These are phyloP conservation scores for Neurospora cerealis DNA, from an alignment of 495 filamentous ascomycete species.

Conservation along the genomic window DNA sequence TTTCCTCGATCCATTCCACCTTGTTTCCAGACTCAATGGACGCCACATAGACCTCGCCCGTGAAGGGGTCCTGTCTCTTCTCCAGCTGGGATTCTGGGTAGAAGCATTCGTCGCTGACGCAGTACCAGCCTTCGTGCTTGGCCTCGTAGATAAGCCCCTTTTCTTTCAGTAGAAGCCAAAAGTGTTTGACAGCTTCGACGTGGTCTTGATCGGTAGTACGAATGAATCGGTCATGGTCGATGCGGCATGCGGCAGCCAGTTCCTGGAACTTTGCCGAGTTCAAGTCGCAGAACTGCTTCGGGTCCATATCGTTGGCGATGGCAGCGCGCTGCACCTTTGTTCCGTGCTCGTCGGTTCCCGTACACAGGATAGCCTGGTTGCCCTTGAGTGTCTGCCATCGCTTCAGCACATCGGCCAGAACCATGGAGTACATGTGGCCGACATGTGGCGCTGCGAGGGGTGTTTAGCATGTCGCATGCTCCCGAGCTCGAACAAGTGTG, in stretches of 20 bases:
- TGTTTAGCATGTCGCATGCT: conserved; percentile 11
- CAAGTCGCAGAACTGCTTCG: conserved; percentile 48
- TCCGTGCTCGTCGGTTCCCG: conserved; percentile 96
- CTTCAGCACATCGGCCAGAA: conserved; percentile 84
- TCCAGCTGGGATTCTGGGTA: conserved; percentile 71
- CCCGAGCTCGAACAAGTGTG: neutral
- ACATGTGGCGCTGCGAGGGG: conserved; percentile 67
- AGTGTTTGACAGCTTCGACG: conserved; percentile 76
- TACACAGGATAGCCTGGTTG: conserved; percentile 59
- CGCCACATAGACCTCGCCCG: conserved; percentile 71
- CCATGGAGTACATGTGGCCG: conserved; percentile 88
- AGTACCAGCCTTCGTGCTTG: conserved; percentile 94
- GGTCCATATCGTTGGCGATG: conserved; percentile 40
- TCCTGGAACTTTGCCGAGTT: conserved; percentile 55
- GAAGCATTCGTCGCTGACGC: conserved; percentile 90
- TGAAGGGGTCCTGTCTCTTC: conserved; percentile 63
- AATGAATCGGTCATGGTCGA: conserved; percentile 77
- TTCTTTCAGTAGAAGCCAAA: conserved; percentile 72
- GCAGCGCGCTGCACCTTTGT: conserved; percentile 95
- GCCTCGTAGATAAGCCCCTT: conserved; percentile 72
- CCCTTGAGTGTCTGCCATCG: conserved; percentile 80
- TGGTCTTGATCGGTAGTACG: conserved; percentile 81
- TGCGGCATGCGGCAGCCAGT: conserved; percentile 55
- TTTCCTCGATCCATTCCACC: conserved; percentile 92
- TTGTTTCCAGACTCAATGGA: conserved; percentile 81